Conservation (phyloP, 805 yeast genomes). For the Yamadazyma laniorum region DNA sequence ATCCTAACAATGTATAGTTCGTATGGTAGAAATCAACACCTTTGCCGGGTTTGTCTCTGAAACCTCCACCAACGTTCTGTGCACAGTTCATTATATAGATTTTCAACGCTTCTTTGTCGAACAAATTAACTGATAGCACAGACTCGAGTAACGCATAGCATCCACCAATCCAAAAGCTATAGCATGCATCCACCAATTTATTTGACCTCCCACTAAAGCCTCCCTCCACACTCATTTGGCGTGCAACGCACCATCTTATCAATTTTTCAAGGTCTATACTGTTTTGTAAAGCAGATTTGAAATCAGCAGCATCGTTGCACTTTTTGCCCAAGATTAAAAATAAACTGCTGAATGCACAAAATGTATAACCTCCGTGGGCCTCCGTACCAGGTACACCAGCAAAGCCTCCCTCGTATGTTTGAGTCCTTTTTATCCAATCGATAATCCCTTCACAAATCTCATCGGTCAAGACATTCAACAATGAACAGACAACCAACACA, state of each 20-base stretch:
- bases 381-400: constrained; percentile 77
- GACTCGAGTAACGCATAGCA: constrained; percentile 61
- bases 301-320: constrained; percentile 23
- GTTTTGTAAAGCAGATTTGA: constrained; percentile 2
- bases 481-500: constrained; percentile 68
- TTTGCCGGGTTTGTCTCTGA: constrained; percentile 84
- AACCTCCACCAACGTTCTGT: constrained; percentile 70
- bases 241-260: constrained; percentile 62
- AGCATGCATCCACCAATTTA: constrained; percentile 94
- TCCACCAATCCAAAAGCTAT: constrained; percentile 94
- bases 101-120: constrained; percentile 58
- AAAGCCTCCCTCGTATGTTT: constrained; percentile 94
- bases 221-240: constrained; percentile 76
- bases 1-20: constrained; percentile 77
- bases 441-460: constrained; percentile 53
- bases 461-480: constrained; percentile 61
- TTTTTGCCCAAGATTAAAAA: constrained; percentile 33
- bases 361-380: constrained; percentile 97
- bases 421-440: constrained; percentile 68
- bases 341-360: constrained; percentile 74
- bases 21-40: constrained; percentile 87
- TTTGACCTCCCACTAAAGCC: constrained; percentile 90
- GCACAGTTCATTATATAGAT: constrained; percentile 74
- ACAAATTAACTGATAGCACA: constrained; percentile 28
- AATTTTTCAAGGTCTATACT: constrained; percentile 49